These are phyloP conservation scores for Cunninghamia lanceolata DNA, from an alignment of 75 land plant species.

Conservation along the genomic window DNA sequence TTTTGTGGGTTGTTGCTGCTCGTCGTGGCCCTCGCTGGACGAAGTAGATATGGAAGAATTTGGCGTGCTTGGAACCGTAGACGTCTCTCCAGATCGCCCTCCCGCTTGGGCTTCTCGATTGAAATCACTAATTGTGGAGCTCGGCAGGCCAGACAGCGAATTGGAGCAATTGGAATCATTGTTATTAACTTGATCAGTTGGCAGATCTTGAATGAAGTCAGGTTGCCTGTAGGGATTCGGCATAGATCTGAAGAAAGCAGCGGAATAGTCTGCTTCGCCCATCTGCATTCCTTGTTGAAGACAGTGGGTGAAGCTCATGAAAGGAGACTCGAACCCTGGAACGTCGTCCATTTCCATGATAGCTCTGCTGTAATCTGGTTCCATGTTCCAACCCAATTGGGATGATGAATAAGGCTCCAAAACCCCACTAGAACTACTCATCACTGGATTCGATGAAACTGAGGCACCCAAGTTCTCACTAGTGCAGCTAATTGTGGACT, in stretches of 20 bases:
- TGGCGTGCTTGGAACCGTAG: slow-evolving; percentile 29
- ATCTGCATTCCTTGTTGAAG: slow-evolving; percentile 1
- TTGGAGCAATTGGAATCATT: background rate
- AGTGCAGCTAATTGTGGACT: background rate
- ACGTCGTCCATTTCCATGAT: slow-evolving; percentile 6
- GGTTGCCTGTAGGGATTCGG: background rate
- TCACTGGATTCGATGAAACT: background rate
- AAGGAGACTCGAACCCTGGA: slow-evolving; percentile 4
- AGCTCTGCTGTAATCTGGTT: background rate
- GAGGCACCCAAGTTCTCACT: background rate
- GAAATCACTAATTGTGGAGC: background rate
- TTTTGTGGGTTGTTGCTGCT: slow-evolving; percentile 12
- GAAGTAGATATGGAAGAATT: slow-evolving; percentile 40
- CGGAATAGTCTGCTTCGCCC: slow-evolving; percentile 1
- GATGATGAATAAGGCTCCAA: background rate
- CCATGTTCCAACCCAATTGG: slow-evolving; percentile 1
- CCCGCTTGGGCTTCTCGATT: background rate
- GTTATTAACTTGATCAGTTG: background rate
- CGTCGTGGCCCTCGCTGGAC: slow-evolving; percentile 28
- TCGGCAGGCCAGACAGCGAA: background rate
- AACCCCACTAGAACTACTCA: background rate
- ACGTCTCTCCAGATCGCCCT: background rate
- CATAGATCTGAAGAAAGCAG: background rate
- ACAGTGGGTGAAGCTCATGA: slow-evolving; percentile 14
- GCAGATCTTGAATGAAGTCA: background rate